Evolutionary conservation across 2,329 filamentous ascomycete species (phyloP), one percentile per base, ranked within the genome.

Genomic region (Clarireedia paspali): DNA sequence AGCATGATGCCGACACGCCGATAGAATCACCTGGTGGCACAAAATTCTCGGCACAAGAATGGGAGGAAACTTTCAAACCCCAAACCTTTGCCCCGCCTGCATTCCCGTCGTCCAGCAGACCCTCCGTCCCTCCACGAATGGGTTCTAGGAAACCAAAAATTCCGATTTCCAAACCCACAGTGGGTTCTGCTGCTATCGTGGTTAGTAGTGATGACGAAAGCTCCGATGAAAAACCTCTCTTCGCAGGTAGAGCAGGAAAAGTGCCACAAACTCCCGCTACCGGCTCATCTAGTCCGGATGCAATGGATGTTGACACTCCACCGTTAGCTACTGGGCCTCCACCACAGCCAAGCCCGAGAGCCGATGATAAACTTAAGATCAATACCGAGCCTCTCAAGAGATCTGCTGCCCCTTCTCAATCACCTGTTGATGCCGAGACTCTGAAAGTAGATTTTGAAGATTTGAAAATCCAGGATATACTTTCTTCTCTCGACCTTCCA

Each of bases 291-390:
- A 82, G 77, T 59, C 78, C 81, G 2, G 80, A 77, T 56, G 80
- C 82, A 14, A 86, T 86, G 83, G 83, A 86, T 60, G 84, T 86
- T 50, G 83, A 86, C 63, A 75, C 78, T 4, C 79, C 81, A 48
- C 51, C 64, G 48, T 60, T 44, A 6, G 34, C 36, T 14, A 20
- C 40, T 47, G 40, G 27, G 30, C 23, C 48, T n/a, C 40, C 48
- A 20, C 23, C 34, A 36, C 40, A 38, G 2, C 14, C 26, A 34
- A 9, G 60, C 65, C 14, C 66, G 69, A 20, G 57, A 59, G 9
- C 36, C 17, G 81, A 56, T 12, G 80, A 82, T 58, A 69, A 72
- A n/a, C 72, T 77, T 5, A 78, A 70, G n/a, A 73, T 84, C 57
- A 70, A 74, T 5, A 76, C 82, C 6, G 77, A 80, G 30, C 81